Conservation (phyloP, 1,139 yeast genomes). For the Protomyces pachydermus region DNA sequence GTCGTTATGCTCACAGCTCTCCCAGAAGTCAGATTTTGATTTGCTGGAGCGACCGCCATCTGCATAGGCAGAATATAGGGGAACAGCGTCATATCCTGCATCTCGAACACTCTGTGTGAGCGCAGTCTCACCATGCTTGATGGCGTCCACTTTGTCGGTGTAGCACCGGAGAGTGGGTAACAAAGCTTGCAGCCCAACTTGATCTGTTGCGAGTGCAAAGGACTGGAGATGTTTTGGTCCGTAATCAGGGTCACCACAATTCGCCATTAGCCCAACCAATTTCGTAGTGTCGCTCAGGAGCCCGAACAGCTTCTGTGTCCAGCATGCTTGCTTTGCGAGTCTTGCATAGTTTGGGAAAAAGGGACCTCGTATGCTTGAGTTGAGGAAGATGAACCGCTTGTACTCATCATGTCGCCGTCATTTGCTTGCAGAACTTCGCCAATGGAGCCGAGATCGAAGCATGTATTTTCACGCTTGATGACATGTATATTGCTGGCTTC, state of each 20-base stretch:
- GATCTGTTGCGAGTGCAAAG: conserved; percentile 5
- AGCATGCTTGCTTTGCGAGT: not conserved
- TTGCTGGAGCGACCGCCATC: not conserved
- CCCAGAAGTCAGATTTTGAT: not conserved
- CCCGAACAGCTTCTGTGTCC: conserved; percentile 3
- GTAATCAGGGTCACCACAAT: not conserved
- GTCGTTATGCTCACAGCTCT: conserved; percentile 5
- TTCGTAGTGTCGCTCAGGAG: not conserved
- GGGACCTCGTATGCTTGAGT: conserved; percentile 9
- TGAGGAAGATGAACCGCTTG: conserved; percentile 14
- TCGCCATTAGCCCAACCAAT: conserved; percentile 9
- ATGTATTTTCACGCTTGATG: conserved; percentile 7
- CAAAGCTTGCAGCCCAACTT: not conserved
- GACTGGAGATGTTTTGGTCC: conserved; percentile 2
- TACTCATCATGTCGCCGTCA: not conserved
- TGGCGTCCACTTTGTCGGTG: not conserved
- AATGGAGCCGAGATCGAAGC: conserved; percentile 11
- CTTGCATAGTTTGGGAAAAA: conserved; percentile 14
- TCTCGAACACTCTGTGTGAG: conserved; percentile 3
- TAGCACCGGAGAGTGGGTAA: conserved; percentile 4
- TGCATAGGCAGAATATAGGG: not conserved
- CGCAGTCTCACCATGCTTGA: not conserved
- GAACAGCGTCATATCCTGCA: conserved; percentile 19
- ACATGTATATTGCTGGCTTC: not conserved
- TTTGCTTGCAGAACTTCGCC: conserved; percentile 4